Base-by-base conservation (phyloP, 2,329 filamentous ascomycete species). In the Venturia oleaginea region DNA sequence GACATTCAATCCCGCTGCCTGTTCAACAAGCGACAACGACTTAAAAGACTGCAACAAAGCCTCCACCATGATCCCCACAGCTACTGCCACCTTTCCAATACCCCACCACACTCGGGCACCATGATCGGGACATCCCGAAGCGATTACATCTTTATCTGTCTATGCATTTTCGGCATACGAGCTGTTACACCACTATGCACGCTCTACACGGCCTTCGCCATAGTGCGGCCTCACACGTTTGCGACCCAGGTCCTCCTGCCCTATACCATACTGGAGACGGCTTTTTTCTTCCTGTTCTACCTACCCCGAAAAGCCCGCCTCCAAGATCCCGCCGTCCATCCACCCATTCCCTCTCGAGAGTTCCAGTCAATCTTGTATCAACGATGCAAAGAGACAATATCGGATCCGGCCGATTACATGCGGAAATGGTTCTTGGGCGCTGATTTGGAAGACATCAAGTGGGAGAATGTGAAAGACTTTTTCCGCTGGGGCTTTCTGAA, bases 401-500 rank as follows among this genome's bases (percentile, higher is more conserved):
- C 81, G 0, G 80, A 85, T 67, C 76, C 78, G 0, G 81, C 84
- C 63, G 73, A 73, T 27, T 90, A 88, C 69, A 68, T 91, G 51
- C 78, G 76, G 60, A 78, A 79, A 66, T 91, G 88, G 88, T 89
- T 90, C 67, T 77, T 85, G n/a, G 84, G 83, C 38, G 84, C 86
- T 1, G 76, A 81, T 11, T 65, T 77, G 1, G 72, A 77, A 22
- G 84, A 87, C 40, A 84, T 91, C 64, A 78, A 81, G 55, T 77
- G 82, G n/a, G 86, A 89, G n/a, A 89, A 90, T 69, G 74, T 90
- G 62, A 81, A 79, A 68, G 84, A 88, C 67, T 90, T 89, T 68
- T 72, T 88, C 27, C 77, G 83, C 10, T 91, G 88, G 88, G 86
- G 84, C 0, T 85, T 90, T 69, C 83, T 87, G 66, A 85, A 87